A percentile compares a stretch with the other conserved stretches of the same genome.
phyloP scores from a whole-genome alignment of 2,329 filamentous ascomycete genomes.

The Cercospora brassicicola region DNA sequence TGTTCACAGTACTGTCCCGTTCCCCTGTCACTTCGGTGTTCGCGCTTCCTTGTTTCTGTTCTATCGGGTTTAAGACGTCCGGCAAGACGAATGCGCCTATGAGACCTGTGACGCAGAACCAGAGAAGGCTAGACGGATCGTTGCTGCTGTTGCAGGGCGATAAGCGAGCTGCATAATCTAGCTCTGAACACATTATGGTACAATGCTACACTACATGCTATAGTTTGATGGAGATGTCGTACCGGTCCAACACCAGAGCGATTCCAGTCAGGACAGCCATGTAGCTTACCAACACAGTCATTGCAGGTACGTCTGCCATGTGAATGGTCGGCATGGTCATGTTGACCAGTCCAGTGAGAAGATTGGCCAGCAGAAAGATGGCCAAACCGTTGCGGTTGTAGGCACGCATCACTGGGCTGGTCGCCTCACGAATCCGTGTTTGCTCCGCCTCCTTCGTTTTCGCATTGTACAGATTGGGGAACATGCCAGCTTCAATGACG shows the following conservation, averaged over 20 bases:
- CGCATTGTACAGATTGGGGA: constrained; percentile 68
- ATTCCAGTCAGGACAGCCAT: constrained; percentile 64
- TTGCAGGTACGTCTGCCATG: constrained; percentile 62
- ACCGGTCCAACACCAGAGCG: constrained; percentile 66
- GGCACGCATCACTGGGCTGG: constrained; percentile 75
- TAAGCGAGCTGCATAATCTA: background rate
- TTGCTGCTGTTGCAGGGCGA: background rate
- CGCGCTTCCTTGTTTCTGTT: background rate
- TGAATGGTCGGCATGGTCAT: constrained; percentile 80
- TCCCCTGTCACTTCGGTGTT: background rate
- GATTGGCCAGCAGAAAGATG: constrained; percentile 82
- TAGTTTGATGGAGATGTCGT: constrained; percentile 69
- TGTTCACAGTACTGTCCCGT: background rate
- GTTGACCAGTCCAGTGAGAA: constrained; percentile 87
- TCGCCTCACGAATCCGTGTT: constrained; percentile 66
- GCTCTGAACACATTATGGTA: background rate
- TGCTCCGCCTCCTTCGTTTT: constrained; percentile 57
- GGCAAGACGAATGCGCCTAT: background rate
- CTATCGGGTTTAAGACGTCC: background rate
- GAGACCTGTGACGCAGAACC: background rate
- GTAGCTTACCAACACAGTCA: constrained; percentile 75
- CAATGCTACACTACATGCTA: constrained; percentile 39
- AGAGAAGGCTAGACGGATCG: background rate
- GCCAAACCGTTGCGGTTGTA: constrained; percentile 87
- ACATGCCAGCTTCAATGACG: constrained; percentile 73